Percentiles rank a stretch among this genome's conserved stretches.
These are phyloP conservation scores for Mortierella sp. DNA, from an alignment of 371 early-diverging fungal genomes.

Conservation along the genomic window DNA sequence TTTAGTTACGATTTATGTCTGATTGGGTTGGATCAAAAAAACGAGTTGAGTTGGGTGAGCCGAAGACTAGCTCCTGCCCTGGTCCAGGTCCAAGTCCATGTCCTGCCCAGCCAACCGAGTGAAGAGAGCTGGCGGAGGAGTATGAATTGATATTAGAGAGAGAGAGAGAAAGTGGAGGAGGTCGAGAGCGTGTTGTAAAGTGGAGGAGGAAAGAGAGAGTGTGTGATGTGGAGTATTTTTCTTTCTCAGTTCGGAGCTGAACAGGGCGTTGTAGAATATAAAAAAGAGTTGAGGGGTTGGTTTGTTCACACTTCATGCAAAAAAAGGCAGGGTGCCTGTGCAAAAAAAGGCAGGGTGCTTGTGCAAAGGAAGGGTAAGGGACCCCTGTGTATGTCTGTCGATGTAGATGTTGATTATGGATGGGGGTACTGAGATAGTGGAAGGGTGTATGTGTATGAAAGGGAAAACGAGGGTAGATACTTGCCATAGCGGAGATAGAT, in stretches of 20 bases:
- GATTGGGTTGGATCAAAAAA: slow-evolving; percentile 2
- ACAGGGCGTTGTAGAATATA: not conserved
- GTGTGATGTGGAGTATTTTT: not conserved
- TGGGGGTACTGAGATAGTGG: not conserved
- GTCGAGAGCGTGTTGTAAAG: slow-evolving; percentile 1
- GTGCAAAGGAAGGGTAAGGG: not conserved
- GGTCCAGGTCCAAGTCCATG: not conserved
- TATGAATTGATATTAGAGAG: not conserved
- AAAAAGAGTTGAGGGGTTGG: not conserved
- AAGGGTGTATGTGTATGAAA: not conserved
- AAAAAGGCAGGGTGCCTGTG: not conserved
- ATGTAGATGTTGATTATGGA: not conserved
- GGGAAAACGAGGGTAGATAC: slow-evolving; percentile 15
- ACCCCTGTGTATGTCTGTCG: not conserved
- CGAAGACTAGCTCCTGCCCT: not conserved
- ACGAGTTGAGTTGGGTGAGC: not conserved
- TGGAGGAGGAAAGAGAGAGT: not conserved
- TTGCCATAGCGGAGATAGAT: slow-evolving; percentile 61
- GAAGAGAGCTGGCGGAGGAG: not conserved
- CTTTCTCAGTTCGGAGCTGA: slow-evolving; percentile 3
- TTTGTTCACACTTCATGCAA: not conserved
- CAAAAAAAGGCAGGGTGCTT: not conserved
- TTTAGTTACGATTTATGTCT: not conserved
- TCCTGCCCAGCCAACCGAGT: not conserved
- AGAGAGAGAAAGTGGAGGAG: not conserved